Evolutionary conservation across 2,329 filamentous ascomycete species (phyloP), one percentile per base, ranked within the genome.

Genomic region (Stachybotrys elegans): DNA sequence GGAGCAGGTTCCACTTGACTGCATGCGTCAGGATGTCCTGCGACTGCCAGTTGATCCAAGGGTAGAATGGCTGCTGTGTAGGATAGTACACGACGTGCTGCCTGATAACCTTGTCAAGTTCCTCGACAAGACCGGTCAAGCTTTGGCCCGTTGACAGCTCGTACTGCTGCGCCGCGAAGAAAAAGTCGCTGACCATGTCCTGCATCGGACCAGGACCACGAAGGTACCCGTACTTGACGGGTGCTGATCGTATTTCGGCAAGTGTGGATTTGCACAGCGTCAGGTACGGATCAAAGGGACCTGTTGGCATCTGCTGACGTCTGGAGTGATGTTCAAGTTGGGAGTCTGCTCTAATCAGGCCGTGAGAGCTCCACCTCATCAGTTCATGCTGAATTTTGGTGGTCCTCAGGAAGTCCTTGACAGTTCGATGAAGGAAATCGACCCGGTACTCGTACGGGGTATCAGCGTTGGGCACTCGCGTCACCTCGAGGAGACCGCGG

Each of bases 341-440:
- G n/a, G n/a, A n/a, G n/a, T n/a, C n/a, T 9, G 25, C 25, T 29
- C 25, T 29, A n/a, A 29, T 29, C 25, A 9, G 25, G 9, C n/a
- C n/a, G 25, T 29, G 25, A 29, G 9, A 9, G 25, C 25, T 29
- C 25, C 25, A 29, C n/a, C 9, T 29, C 9, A 29, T 9, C n/a
- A 29, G n/a, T 29, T 29, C 9, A 9, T 29, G 25, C 31, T 35
- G 7, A 17, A 35, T 35, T n/a, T 8, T 35, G 14, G 31, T 35
- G 25, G 25, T 16, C 7, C 31, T 13, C 31, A 45, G 19, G 20
- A 45, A 50, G 31, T 50, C 48, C n/a, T 29, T 23, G 13, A 50
- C 48, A 3, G 46, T 50, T 3, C 46, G 41, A 25, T 50, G 48
- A 2, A 50, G 39, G 25, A 50, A 50, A 14, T 48, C 44, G 14